Conservation (phyloP, 768 basidiomycete species). For the Leucocoprinus birnbaumii region DNA sequence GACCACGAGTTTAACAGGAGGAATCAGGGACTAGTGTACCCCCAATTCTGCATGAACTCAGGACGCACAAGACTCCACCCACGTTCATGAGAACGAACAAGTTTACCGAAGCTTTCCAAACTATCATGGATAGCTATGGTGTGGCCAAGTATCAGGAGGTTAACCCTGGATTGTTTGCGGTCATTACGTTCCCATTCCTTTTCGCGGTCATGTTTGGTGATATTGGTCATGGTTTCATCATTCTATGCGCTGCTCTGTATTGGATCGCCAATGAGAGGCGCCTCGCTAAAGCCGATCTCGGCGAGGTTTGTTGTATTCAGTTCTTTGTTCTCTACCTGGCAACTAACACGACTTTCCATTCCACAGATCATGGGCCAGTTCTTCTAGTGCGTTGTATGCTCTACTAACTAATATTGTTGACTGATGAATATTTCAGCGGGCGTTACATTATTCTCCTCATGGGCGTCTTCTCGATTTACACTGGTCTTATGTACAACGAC, state of each 20-base stretch:
- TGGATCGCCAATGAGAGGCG: slow-evolving; percentile 89
- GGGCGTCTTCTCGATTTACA: slow-evolving; percentile 97
- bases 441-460: slow-evolving; percentile 98
- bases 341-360: not conserved
- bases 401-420: slow-evolving; percentile 6
- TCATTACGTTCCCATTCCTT: slow-evolving; percentile 94
- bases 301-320: slow-evolving; percentile 50
- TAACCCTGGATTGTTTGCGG: slow-evolving; percentile 92
- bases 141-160: slow-evolving; percentile 93
- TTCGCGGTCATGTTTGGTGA: slow-evolving; percentile 99
- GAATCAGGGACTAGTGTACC: slow-evolving; percentile 91
- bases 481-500: slow-evolving; percentile 98
- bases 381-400: slow-evolving; percentile 74
- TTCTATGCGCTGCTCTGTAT: slow-evolving; percentile 67
- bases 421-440: slow-evolving; percentile 52
- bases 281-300: slow-evolving; percentile 69
- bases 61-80: slow-evolving; percentile 88
- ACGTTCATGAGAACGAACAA: slow-evolving; percentile 94
- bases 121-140: slow-evolving; percentile 98
- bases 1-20: slow-evolving; percentile 44
- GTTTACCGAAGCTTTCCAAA: slow-evolving; percentile 96
- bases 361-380: slow-evolving; percentile 79
- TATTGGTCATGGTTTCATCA: slow-evolving; percentile 91
- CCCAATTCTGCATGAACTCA: slow-evolving; percentile 88
- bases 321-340: not conserved